Conservation (phyloP, 805 yeast species). For the Candida silvatica region DNA sequence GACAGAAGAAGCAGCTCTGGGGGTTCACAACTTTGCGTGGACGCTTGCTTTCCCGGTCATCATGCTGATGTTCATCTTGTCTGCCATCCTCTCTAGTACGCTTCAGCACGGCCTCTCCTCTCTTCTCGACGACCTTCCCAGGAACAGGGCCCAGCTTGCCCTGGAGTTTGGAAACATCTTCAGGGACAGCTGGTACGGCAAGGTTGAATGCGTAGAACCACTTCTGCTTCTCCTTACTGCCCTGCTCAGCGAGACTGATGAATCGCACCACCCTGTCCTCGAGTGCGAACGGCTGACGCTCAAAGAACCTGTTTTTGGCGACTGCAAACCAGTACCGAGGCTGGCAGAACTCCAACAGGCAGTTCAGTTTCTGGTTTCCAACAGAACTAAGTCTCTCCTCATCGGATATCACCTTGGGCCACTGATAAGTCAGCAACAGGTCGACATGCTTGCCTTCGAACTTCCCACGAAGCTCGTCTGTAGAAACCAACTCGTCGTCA, state of each 20-base stretch:
- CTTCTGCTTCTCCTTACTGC: slow-evolving; percentile 32
- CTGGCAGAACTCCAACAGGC: slow-evolving; percentile 30
- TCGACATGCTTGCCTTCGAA: slow-evolving; percentile 31
- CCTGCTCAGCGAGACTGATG: slow-evolving; percentile 55
- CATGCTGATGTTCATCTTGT: too few relatives aligned
- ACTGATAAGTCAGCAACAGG: slow-evolving; percentile 46
- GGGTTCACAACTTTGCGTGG: slow-evolving; percentile 38
- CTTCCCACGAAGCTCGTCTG: slow-evolving; percentile 6
- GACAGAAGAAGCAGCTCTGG: slow-evolving; percentile 69
- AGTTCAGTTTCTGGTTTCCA: slow-evolving; percentile 39
- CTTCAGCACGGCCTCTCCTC: background rate
- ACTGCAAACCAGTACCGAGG: slow-evolving; percentile 66
- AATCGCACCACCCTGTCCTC: slow-evolving; percentile 45
- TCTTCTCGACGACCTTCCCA: too few relatives aligned
- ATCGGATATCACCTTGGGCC: slow-evolving; percentile 48
- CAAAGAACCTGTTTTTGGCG: slow-evolving; percentile 38
- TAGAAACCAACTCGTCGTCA: slow-evolving; percentile 16
- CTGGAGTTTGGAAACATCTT: background rate
- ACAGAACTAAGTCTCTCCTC: slow-evolving; percentile 33
- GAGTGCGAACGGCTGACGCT: slow-evolving; percentile 55
- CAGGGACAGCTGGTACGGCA: background rate
- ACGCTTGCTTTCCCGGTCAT: slow-evolving; percentile 25
- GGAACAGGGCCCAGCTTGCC: too few relatives aligned
- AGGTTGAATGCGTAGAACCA: slow-evolving; percentile 75
- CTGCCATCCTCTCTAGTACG: background rate